Conservation (phyloP, 2,329 filamentous ascomycete genomes). For the Colletotrichum sp. region DNA sequence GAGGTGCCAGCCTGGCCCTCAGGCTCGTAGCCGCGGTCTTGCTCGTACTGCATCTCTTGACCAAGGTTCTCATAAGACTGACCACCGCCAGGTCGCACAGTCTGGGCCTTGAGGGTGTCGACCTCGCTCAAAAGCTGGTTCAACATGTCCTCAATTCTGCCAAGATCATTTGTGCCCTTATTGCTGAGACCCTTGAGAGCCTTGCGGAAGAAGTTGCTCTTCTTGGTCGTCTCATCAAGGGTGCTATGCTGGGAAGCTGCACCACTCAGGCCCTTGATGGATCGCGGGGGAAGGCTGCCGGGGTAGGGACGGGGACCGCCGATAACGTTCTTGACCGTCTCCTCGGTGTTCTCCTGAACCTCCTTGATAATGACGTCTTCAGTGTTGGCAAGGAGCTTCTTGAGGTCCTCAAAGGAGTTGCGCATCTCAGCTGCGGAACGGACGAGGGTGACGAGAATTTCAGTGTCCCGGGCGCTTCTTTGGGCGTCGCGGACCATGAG, state of each 20-base stretch:
- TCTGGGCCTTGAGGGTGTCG: constrained; percentile 76
- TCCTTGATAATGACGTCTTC: constrained; percentile 88
- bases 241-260: constrained; percentile 58
- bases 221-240: constrained; percentile 72
- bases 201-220: constrained; percentile 90
- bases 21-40: constrained; percentile 80
- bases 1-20: constrained; percentile 81
- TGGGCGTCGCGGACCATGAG: constrained; percentile 97
- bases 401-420: constrained; percentile 94
- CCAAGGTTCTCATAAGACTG: constrained; percentile 74
- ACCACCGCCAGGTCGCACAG: constrained; percentile 54
- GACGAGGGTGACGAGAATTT: constrained; percentile 93
- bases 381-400: constrained; percentile 87
- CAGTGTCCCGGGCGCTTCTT: constrained; percentile 92
- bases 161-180: constrained; percentile 86
- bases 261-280: constrained; percentile 50
- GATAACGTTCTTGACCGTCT: constrained; percentile 81
- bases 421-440: constrained; percentile 96
- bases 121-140: constrained; percentile 92
- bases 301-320: constrained; percentile 88
- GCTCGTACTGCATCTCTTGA: constrained; percentile 67
- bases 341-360: constrained; percentile 87
- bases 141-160: constrained; percentile 89
- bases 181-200: constrained; percentile 90
- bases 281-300: constrained; percentile 65